Evolutionary conservation across 2,329 filamentous ascomycete genomes (phyloP).

Genomic region (Aplosporella prunicola): DNA sequence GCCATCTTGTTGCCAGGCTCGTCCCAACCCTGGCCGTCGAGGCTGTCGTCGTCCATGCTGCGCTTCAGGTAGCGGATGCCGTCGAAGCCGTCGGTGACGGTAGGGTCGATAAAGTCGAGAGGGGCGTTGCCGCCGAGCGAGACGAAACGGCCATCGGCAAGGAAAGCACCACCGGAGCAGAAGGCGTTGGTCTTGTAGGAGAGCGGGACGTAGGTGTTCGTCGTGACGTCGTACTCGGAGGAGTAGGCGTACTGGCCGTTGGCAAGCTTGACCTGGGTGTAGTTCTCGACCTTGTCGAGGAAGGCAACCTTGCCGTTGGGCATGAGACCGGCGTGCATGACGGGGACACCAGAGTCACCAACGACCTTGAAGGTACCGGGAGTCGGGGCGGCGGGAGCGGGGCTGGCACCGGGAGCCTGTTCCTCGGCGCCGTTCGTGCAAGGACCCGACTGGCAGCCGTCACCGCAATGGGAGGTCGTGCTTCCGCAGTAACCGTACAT

Average conservation of each 20-base stretch:
- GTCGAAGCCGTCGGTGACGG: constrained; percentile 49
- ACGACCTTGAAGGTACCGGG: constrained; percentile 41
- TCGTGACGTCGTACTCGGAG: constrained; percentile 47
- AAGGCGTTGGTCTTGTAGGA: constrained; percentile 51
- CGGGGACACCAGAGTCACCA: constrained; percentile 51
- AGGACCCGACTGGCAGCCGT: constrained; percentile 47
- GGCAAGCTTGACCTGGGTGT: constrained; percentile 45
- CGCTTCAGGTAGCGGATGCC: constrained; percentile 47
- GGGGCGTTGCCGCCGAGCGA: constrained; percentile 51
- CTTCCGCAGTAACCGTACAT: constrained; percentile 49
- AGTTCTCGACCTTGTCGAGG: constrained; percentile 55
- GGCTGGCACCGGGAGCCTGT: constrained; percentile 33
- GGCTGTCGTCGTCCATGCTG: constrained; percentile 33
- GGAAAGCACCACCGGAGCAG: constrained; percentile 50
- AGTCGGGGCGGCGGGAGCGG: constrained; percentile 37
- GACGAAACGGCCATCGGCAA: constrained; percentile 47
- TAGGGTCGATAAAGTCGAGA: constrained; percentile 46
- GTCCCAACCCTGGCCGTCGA: constrained; percentile 43
- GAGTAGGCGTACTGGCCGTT: constrained; percentile 52
- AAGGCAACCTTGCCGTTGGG: constrained; percentile 51
- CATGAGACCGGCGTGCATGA: constrained; percentile 53
- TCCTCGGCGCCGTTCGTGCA: constrained; percentile 34
- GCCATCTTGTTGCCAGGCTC: constrained; percentile 48
- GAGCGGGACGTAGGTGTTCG: constrained; percentile 38
- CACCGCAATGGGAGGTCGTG: constrained; percentile 43